Evolutionary conservation across 441 rosid genomes (phyloP).

Genomic region (Pelargonium exstipulatum): DNA sequence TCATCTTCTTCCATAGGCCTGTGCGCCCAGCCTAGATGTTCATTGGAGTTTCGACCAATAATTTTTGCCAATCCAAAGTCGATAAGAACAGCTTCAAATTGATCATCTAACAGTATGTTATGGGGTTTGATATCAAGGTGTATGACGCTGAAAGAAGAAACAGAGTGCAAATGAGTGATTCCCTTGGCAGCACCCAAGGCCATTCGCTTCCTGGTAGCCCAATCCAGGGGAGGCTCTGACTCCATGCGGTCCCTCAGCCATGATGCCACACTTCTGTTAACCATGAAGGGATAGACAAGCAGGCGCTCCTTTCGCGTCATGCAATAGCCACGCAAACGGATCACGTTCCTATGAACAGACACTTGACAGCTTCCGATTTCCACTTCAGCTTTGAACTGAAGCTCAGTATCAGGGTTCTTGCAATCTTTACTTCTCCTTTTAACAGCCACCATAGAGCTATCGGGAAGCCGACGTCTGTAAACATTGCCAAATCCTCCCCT

Average conservation of each 20-base stretch:
- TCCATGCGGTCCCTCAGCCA: neutral
- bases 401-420: too few relatives aligned
- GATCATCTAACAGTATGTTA: neutral
- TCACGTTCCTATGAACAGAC: too few relatives aligned
- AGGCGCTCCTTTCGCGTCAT: too few relatives aligned
- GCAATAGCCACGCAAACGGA: too few relatives aligned
- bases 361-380: too few relatives aligned
- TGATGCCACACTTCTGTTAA: neutral
- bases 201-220: too few relatives aligned
- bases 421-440: too few relatives aligned
- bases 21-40: neutral
- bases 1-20: neutral
- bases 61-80: neutral
- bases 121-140: neutral
- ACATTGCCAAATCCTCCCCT: neutral
- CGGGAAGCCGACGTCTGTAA: neutral
- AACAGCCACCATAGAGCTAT: neutral
- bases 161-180: neutral
- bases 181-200: too few relatives aligned
- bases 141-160: neutral
- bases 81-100: neutral
- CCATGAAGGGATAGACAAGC: too few relatives aligned
- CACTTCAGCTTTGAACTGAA: too few relatives aligned
- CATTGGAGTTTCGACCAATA: neutral
- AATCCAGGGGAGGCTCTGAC: neutral